Percentiles rank a stretch among this genome's conserved stretches.
These are phyloP conservation scores for Amanita phalloides DNA, from an alignment of 768 basidiomycete species.

Conservation along the genomic window DNA sequence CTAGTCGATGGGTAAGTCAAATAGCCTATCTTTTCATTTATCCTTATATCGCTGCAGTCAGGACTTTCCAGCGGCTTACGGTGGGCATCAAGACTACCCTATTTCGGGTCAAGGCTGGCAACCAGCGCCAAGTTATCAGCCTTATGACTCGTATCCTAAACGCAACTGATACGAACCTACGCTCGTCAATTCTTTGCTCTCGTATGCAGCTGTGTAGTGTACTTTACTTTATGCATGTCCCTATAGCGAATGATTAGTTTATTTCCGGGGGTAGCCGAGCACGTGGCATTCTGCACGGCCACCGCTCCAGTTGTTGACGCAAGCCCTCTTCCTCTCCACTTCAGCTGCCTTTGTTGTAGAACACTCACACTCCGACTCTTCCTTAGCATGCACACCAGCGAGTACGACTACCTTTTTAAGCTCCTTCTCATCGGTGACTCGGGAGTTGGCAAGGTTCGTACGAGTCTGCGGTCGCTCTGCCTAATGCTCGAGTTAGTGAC, in stretches of 20 bases:
- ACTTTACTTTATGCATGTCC: not conserved
- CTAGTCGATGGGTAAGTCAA: constrained; percentile 37
- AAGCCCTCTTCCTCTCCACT: constrained; percentile 19
- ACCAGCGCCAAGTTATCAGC: constrained; percentile 27
- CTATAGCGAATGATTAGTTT: not conserved
- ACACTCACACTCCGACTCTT: constrained; percentile 14
- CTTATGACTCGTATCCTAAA: not conserved
- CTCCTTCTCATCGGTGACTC: constrained; percentile 92
- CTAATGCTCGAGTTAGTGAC: not conserved
- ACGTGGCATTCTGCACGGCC: constrained; percentile 19
- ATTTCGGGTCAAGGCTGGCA: constrained; percentile 15
- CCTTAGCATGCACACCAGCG: constrained; percentile 73
- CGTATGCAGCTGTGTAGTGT: not conserved
- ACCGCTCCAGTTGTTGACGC: constrained; percentile 25
- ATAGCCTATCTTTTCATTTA: not conserved
- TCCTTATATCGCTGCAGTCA: constrained; percentile 10
- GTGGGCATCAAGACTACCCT: constrained; percentile 11
- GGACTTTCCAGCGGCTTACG: constrained; percentile 22
- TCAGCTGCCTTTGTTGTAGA: constrained; percentile 20
- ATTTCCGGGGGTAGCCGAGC: constrained; percentile 12
- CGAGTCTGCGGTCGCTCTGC: constrained; percentile 8
- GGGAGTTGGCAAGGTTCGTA: constrained; percentile 82
- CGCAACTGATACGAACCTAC: not conserved
- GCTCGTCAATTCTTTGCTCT: too few relatives aligned
- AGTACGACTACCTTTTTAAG: constrained; percentile 95